These are phyloP conservation scores for Ceratobasidium sp. DNA, from an alignment of 1,284 basidiomycete genomes.

Conservation along the genomic window DNA sequence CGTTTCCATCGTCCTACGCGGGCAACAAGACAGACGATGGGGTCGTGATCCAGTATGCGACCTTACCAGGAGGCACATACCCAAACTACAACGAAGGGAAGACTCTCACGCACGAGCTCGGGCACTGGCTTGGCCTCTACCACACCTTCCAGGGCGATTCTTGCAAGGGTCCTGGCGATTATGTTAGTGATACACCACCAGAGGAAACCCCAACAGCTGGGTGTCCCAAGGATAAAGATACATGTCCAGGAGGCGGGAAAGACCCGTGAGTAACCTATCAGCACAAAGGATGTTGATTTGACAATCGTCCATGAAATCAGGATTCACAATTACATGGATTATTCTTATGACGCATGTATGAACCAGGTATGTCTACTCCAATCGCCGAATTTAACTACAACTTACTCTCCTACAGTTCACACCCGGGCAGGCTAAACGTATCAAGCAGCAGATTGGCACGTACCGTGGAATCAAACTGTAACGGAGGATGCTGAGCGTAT, in stretches of 20 bases:
- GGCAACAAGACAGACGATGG: constrained; percentile 51
- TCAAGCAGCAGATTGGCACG: too few relatives aligned
- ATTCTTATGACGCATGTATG: constrained; percentile 50
- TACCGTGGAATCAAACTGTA: too few relatives aligned
- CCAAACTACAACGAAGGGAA: constrained; percentile 55
- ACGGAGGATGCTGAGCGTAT: too few relatives aligned
- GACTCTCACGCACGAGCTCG: constrained; percentile 55
- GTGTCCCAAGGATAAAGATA: constrained; percentile 49
- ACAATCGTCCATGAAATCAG: neutral
- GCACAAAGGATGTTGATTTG: neutral
- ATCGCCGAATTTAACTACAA: too few relatives aligned
- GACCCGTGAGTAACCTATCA: constrained; percentile 45
- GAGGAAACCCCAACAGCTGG: constrained; percentile 46
- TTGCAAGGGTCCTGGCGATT: constrained; percentile 52
- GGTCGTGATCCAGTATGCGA: constrained; percentile 51
- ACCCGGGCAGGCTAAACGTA: constrained; percentile 63
- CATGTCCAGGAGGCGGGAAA: constrained; percentile 47
- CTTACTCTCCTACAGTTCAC: constrained; percentile 58
- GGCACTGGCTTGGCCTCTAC: constrained; percentile 53
- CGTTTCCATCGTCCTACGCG: constrained; percentile 51
- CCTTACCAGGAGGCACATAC: constrained; percentile 53
- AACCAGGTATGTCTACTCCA: constrained; percentile 10
- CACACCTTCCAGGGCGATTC: constrained; percentile 57
- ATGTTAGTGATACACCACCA: constrained; percentile 53
- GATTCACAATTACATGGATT: constrained; percentile 47